Base-by-base conservation (phyloP, 2,329 filamentous ascomycete species). In the Stagonosporopsis vannaccii region DNA sequence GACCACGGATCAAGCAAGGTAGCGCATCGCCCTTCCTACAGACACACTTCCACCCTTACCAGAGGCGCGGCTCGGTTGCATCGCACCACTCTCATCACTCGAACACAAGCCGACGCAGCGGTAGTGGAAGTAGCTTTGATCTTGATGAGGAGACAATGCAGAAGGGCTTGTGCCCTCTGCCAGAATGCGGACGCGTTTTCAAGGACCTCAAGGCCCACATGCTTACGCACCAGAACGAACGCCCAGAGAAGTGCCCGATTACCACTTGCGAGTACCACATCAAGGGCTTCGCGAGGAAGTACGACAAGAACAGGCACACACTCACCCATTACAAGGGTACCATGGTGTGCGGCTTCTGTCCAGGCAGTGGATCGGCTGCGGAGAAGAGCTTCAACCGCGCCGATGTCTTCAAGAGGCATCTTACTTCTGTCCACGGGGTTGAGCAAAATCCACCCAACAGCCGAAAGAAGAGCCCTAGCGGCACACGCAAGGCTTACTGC, bases 351-450 rank as follows among this genome's bases (percentile, higher is more conserved):
- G 92, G 92, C 26, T 97, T 97, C 80, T 97, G 93, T 69, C 91
- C 92, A 1, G 91, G 92, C 30, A 92, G 91, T 25, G 93, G 93
- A 4, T 94, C 92, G 4, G 86, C 92, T 7, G 90, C 90, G 1
- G 93, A 97, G 78, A 97, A 97, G 85, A 94, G 90, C 62, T 97
- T 97, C 75, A 97, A 97, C 80, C 87, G 93, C 53, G 92, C 93
- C 56, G 93, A 97, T 65, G 92, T 97, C 59, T 97, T 97, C 84
- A 97, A 97, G 84, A 85, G 93, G 59, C 93, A 97, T 75, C 78
- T 97, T 69, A 96, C 91, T 6, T 90, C 91, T 0, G 91, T 97
- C 3, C 93, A 97, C 74, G 90, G 90, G 22, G 93, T 97, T 32
- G 93, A 97, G 78, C 93, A 97, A 79, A 94, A 90, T 0, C 90